These are phyloP conservation scores for slime mould (Dictyostelium discoideum) DNA, from an alignment of 78 protist genomes.

Conservation along the genomic window dicty_2.7 NC_007089.4:332001-332500, in stretches of 20 bases:
- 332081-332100: background rate
- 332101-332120: background rate
- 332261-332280: background rate
- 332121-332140: background rate
- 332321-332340: background rate
- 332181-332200: background rate
- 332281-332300: slow-evolving; percentile 18
- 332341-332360: background rate
- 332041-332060: background rate
- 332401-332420: too few species aligned
- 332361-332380: background rate
- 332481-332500: slow-evolving; percentile 48
- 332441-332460: too few species aligned
- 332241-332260: slow-evolving; percentile 27
- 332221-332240: background rate
- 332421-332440: too few species aligned
- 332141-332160: background rate
- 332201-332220: background rate
- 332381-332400: background rate
- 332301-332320: slow-evolving; percentile 30
- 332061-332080: background rate
- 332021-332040: background rate
- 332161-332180: background rate
- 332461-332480: too few species aligned
- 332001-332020: slow-evolving; percentile 15